Percentiles rank a stretch among this genome's conserved stretches.
Evolutionary conservation across 2,329 filamentous ascomycete genomes (phyloP).

Genomic region (Pyricularia pennisetigena): DNA sequence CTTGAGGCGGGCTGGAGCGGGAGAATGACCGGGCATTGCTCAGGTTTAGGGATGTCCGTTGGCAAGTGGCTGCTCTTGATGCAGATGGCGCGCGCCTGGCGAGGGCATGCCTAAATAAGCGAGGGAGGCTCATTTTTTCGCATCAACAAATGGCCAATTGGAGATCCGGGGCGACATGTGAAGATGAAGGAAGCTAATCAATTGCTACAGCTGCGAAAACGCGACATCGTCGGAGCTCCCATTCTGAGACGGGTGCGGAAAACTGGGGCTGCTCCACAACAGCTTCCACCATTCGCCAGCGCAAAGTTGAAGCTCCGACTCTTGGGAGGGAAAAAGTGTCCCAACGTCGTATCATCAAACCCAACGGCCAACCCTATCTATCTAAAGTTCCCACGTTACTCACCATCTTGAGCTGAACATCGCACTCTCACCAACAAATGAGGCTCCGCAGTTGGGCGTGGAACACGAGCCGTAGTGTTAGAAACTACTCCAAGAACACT

Average conservation of each 20-base stretch:
- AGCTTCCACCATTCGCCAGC: not conserved
- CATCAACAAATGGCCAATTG: not conserved
- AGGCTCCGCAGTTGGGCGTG: not conserved
- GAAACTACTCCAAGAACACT: not conserved
- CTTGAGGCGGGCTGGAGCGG: slow-evolving; percentile 11
- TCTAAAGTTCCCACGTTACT: not conserved
- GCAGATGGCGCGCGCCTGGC: not conserved
- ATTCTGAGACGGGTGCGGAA: not conserved
- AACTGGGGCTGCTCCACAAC: not conserved
- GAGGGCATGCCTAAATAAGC: not conserved
- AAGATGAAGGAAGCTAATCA: not conserved
- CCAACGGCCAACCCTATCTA: not conserved
- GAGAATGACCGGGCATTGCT: not conserved
- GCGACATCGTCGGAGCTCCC: not conserved
- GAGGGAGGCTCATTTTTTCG: not conserved
- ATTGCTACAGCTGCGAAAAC: not conserved
- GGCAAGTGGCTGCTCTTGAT: not conserved
- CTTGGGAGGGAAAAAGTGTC: not conserved
- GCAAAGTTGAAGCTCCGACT: not conserved
- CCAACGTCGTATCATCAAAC: not conserved
- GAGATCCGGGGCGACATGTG: not conserved
- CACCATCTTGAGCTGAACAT: not conserved
- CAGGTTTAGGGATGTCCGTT: not conserved
- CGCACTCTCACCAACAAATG: not conserved
- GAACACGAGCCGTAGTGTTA: not conserved